Base-by-base conservation (phyloP, 1,284 basidiomycete species). In the Leccinum pallidistipes region DNA sequence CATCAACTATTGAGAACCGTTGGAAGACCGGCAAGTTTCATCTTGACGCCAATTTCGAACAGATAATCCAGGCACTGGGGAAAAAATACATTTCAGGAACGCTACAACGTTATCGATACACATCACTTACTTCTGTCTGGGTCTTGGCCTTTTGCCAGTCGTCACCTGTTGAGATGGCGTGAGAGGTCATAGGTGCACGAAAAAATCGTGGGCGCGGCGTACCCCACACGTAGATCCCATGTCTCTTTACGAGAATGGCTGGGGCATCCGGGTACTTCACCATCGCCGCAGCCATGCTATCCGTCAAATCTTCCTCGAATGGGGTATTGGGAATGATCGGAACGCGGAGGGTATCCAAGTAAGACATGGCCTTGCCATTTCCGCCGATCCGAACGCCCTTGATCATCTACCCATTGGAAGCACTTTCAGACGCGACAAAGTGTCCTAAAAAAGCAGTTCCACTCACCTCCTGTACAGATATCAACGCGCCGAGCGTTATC, bases 321-420 rank as follows among this genome's bases (percentile, higher is more conserved):
- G 92, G 92, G 3, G 93, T 95, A 70, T 94, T 95, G 68, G 92
- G 88, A 64, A 95, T 95, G 69, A 95, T 94, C 0, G 92, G 93
- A 5, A 95, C 80, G 61, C 86, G 86, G n/a, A 95, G 81, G 2
- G 91, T 94, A 74, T 95, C 91, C 58, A 92, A 83, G 76, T 92
- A 94, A 2, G 90, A 88, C 62, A 94, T 73, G 0, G 91, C 83
- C 32, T 79, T 76, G 10, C 89, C 90, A 31, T 82, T 87, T 4
- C 92, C 92, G 10, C 84, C 89, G 21, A 87, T 72, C n/a, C 90
- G 83, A 56, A 95, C 84, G 40, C 92, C 93, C 76, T 94, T 95
- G 74, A 95, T 95, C 93, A 94, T 94, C 84, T 91, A 64, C 14
- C 5, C 5, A 2, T 43, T 43, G 40, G 3, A 16, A 12, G 47